Evolutionary conservation across 345 rosid genomes (phyloP).

Genomic region (Geranium rotundifolium): DNA sequence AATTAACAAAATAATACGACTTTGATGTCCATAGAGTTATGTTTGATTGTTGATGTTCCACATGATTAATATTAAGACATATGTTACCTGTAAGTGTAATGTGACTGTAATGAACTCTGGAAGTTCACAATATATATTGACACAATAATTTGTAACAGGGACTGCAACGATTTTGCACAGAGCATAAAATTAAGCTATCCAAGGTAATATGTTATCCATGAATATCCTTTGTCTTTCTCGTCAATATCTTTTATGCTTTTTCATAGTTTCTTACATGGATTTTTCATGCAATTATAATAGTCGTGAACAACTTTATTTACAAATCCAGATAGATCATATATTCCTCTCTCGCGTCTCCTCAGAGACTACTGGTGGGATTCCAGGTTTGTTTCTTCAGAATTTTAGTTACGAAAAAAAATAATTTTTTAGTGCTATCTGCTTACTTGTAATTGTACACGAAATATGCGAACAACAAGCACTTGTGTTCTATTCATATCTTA

Average conservation of each 20-base stretch:
- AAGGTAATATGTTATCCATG: conserved; percentile 34
- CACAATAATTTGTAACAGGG: conserved; percentile 39
- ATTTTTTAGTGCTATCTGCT: no score
- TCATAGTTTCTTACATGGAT: background rate
- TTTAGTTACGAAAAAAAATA: background rate
- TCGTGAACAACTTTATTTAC: conserved; percentile 3
- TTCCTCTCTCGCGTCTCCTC: conserved; percentile 94
- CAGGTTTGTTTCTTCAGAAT: conserved; percentile 40
- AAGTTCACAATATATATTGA: background rate
- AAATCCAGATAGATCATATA: conserved; percentile 77
- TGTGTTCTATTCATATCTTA: background rate
- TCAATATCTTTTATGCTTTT: background rate
- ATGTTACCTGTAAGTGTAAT: background rate
- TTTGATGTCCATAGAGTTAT: background rate
- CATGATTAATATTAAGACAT: background rate
- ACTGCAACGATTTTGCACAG: conserved; percentile 84
- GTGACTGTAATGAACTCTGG: background rate
- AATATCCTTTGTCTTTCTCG: background rate
- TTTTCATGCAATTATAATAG: background rate
- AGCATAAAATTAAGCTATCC: conserved; percentile 81
- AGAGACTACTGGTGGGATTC: conserved; percentile 95
- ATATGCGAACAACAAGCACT: no score
- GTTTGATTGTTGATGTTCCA: background rate
- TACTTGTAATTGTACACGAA: no score
- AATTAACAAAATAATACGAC: background rate